phyloP scores from a whole-genome alignment of 1,284 basidiomycete species.

The Moesziomyces sp. region DNA sequence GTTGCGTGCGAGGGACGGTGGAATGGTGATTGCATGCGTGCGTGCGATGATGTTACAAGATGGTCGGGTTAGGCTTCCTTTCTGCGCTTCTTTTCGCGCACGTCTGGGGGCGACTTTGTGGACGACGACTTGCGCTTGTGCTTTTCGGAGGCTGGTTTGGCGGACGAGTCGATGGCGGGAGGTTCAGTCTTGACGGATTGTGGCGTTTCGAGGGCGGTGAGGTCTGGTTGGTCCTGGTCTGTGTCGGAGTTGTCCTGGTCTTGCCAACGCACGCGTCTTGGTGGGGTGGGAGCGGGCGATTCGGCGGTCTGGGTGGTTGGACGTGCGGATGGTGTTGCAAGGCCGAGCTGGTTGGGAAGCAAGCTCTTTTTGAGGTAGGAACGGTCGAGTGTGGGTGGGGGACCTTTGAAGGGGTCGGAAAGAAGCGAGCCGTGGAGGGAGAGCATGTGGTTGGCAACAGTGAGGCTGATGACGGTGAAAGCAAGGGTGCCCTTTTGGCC shows the following conservation, averaged over 20 bases:
- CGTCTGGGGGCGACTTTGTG: constrained; percentile 3
- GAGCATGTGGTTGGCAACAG: constrained; percentile 93
- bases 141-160: neutral
- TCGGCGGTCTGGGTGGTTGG: neutral
- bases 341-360: constrained; percentile 32
- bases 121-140: neutral
- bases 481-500: constrained; percentile 77
- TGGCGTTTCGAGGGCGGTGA: constrained; percentile 10
- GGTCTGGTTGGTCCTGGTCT: constrained; percentile 8
- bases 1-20: too few species aligned
- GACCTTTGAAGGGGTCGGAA: constrained; percentile 79
- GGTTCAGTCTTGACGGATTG: constrained; percentile 14
- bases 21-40: too few species aligned
- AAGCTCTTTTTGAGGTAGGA: constrained; percentile 45
- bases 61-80: constrained; percentile 16
- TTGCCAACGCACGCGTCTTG: constrained; percentile 38
- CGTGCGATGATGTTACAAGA: too few species aligned
- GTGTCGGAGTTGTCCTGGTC: constrained; percentile 25
- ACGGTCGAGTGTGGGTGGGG: constrained; percentile 47
- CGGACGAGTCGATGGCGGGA: neutral
- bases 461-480: constrained; percentile 92
- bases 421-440: constrained; percentile 91
- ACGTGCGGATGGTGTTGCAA: constrained; percentile 2
- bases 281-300: constrained; percentile 6
- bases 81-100: constrained; percentile 37